Percentiles rank a stretch among this genome's conserved stretches.
phyloP scores from a whole-genome alignment of 352 stramenopile genomes.

The Phytophthora rubi region DNA sequence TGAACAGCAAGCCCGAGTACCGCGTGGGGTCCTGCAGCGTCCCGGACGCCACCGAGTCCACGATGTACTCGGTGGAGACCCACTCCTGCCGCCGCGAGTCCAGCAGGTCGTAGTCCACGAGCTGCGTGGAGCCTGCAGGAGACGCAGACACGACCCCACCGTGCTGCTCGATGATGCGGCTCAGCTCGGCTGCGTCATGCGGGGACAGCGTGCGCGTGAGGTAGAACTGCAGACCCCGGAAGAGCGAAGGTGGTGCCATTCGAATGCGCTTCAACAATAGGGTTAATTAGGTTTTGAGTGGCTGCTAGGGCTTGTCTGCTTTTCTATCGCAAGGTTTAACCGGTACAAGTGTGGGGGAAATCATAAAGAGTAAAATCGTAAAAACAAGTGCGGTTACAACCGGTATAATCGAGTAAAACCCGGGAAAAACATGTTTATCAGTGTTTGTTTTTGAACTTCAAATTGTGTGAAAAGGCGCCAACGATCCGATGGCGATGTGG shows the following conservation, averaged over 20 bases:
- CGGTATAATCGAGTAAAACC: too few species aligned
- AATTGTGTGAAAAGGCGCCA: background rate
- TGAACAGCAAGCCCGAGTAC: slow-evolving; percentile 42
- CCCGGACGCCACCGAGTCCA: slow-evolving; percentile 48
- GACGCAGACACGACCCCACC: slow-evolving; percentile 37
- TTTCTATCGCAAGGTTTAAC: too few species aligned
- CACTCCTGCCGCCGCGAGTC: slow-evolving; percentile 28
- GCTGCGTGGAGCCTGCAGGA: slow-evolving; percentile 31
- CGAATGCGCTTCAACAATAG: background rate
- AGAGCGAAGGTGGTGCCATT: slow-evolving; percentile 22
- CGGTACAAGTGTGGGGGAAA: too few species aligned
- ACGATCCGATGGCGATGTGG: background rate
- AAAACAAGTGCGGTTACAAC: too few species aligned
- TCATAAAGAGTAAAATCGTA: too few species aligned
- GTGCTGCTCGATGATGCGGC: slow-evolving; percentile 40
- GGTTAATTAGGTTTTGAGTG: slow-evolving; percentile 21
- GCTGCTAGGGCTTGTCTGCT: slow-evolving; percentile 5
- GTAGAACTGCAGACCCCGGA: slow-evolving; percentile 50
- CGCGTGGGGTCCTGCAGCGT: slow-evolving; percentile 36
- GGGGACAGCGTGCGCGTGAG: slow-evolving; percentile 34
- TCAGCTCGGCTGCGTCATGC: slow-evolving; percentile 29
- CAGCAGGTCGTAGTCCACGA: slow-evolving; percentile 49
- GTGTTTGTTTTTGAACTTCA: too few species aligned
- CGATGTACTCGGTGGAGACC: slow-evolving; percentile 58
- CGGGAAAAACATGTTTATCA: too few species aligned